Conservation (phyloP, 495 filamentous ascomycete species). For the Penicillium nucicola region DNA sequence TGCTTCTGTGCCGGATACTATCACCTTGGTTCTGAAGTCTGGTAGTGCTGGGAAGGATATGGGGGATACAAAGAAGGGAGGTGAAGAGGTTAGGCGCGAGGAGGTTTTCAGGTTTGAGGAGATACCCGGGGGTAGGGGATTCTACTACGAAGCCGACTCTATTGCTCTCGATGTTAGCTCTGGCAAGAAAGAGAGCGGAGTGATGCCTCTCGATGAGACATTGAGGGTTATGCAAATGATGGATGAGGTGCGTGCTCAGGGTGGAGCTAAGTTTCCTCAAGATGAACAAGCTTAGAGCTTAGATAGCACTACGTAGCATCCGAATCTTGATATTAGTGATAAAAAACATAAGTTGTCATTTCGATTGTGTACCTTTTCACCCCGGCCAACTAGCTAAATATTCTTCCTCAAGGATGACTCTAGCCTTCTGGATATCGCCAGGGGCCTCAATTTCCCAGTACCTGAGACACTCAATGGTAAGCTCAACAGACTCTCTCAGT, state of each 20-base stretch:
- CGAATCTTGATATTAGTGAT: too few relatives aligned
- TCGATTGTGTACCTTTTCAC: too few relatives aligned
- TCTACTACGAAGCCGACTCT: conserved; percentile 2
- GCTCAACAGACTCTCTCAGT: too few relatives aligned
- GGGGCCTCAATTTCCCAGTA: too few relatives aligned
- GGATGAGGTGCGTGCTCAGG: neutral
- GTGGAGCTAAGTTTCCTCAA: conserved; percentile 1
- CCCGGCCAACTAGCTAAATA: too few relatives aligned
- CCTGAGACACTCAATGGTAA: too few relatives aligned
- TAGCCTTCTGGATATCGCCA: too few relatives aligned
- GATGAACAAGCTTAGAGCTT: too few relatives aligned
- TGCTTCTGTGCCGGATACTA: neutral
- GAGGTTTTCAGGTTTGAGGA: neutral
- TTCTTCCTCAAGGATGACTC: too few relatives aligned
- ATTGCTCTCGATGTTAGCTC: neutral
- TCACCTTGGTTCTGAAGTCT: too few relatives aligned
- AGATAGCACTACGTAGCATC: too few relatives aligned
- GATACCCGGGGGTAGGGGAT: neutral
- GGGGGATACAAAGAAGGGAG: neutral
- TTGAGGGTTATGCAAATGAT: neutral
- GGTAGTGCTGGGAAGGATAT: neutral
- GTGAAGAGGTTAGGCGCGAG: neutral
- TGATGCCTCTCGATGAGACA: conserved; percentile 3
- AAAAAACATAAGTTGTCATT: too few relatives aligned
- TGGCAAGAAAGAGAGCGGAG: neutral